These are phyloP conservation scores for Ocimum tenuiflorum DNA, from an alignment of 257 asterid genomes.

Conservation along the genomic window DNA sequence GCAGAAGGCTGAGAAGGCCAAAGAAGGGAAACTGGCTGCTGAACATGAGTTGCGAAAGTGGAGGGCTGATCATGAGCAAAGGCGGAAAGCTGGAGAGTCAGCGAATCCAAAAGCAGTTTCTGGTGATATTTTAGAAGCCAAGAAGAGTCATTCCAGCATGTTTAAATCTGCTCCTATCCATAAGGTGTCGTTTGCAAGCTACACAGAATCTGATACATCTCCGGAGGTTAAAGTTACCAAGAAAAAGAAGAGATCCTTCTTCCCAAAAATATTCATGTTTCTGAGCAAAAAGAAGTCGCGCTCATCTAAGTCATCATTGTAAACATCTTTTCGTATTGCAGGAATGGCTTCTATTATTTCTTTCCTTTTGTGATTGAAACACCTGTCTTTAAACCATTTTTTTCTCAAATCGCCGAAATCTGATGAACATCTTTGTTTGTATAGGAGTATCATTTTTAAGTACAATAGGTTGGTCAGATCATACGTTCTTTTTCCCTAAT, in stretches of 20 bases:
- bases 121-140: too few species aligned
- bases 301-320: slow-evolving; percentile 23
- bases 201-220: slow-evolving; percentile 45
- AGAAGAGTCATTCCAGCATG: slow-evolving; percentile 11
- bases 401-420: too few species aligned
- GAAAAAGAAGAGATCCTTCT: slow-evolving; percentile 57
- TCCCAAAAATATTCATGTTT: slow-evolving; percentile 43
- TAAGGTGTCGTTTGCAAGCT: slow-evolving; percentile 43
- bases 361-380: not conserved
- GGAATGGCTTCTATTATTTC: too few species aligned
- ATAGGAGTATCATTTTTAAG: slow-evolving; percentile 26
- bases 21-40: slow-evolving; percentile 64
- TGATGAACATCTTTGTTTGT: slow-evolving; percentile 21
- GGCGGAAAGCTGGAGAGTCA: too few species aligned
- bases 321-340: too few species aligned
- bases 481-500: not conserved
- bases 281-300: slow-evolving; percentile 34
- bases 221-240: slow-evolving; percentile 31
- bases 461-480: slow-evolving; percentile 24
- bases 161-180: slow-evolving; percentile 23
- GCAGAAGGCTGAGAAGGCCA: slow-evolving; percentile 65
- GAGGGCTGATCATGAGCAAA: too few species aligned
- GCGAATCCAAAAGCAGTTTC: too few species aligned
- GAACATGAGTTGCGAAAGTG: slow-evolving; percentile 83
- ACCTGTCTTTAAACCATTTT: slow-evolving; percentile 10